Base-by-base conservation (phyloP, 768 basidiomycete genomes). In the Panaeolus papilionaceus region DNA sequence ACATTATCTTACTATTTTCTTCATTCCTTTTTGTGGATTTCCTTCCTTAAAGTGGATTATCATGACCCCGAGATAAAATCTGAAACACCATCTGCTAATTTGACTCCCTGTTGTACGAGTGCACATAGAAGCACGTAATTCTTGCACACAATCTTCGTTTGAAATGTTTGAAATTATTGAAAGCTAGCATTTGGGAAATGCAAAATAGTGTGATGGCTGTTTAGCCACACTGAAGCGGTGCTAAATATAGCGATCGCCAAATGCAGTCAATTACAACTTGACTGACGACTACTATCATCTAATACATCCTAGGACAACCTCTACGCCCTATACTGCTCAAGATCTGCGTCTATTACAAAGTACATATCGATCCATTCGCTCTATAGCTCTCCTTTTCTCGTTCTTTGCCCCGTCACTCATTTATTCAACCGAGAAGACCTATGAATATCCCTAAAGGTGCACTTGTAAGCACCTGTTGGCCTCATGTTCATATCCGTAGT, bases 1-100 rank as follows among this genome's bases (percentile, higher is more conserved):
- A 58, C 54, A 58, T 58, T 58, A 58, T 58, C 54, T 33, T 58
- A 58, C 54, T 58, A 58, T 58, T 58, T 58, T 23, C 47, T 49
- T 58, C 49, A 14, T 51, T 51, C 26, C 26, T 58, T 58, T 54
- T 33, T 58, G 54, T 37, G 54, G 54, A 58, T 58, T 58, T 16
- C 16, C 54, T 33, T 68, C 63, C 74, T 63, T 71, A 75, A 64
- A 75, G 76, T 72, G 71, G 74, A 63, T 68, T 79, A 68, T 77
- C 74, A 70, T 69, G 72, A 58, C 62, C 39, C 20, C 61, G 28
- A 23, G 61, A 66, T 49, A 62, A 37, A 49, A 26, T 61, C 37
- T 33, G 26, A 28, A 63, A 44, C 26, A 62, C 54, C 38, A 26
- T 40, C 33, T 51, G 45, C 58, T 71, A 26, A 64, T 38, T 23